Evolutionary conservation across 345 rosid genomes (phyloP), one percentile per base, ranked within the genome.

Genomic region (Hevea brasiliensis): DNA sequence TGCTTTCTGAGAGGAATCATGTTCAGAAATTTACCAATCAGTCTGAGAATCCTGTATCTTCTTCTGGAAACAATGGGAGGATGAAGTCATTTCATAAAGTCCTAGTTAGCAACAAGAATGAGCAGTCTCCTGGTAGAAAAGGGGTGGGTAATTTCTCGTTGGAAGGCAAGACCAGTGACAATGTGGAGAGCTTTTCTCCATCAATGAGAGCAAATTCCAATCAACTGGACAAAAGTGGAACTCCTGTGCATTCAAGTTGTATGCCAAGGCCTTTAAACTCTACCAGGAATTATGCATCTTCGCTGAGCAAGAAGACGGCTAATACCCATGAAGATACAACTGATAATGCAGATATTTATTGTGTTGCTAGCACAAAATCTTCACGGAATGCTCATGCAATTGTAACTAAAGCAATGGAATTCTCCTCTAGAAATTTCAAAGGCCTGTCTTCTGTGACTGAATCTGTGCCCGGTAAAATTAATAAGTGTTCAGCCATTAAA

Each of bases 51-150:
- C 70, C 72, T n/a, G 29, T 21, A 53, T 79, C 88, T 63, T 32
- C 37, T 32, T 48, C 82, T 67, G 70, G 75, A 70, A 76, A 73
- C 57, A 58, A 40, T 80, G 81, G 80, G 76, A 81, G 81, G 63
- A 69, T 65, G 35, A 82, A 67, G 66, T 42, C 80, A 47, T 64
- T 77, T 45, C 73, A 72, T 65, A 73, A 78, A 58, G 72, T 45
- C 32, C 79, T 71, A 42, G 69, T 41, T 60, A 66, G 70, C 64
- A 80, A 79, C 9, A 74, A 68, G 61, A 75, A 47, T 78, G 83
- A 83, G 78, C 73, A 23, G 74, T 73, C 83, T 79, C 69, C 84
- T 48, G 82, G 83, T 40, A 82, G 82, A 73, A 87, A 83, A 82
- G 76, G 76, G 68, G 58, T 66, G 23, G 79, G 86, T 29, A 78